Percentiles rank a stretch among this genome's conserved stretches.
Conservation (phyloP, 306 rosid genomes). For the Citrullus colocynthis region DNA sequence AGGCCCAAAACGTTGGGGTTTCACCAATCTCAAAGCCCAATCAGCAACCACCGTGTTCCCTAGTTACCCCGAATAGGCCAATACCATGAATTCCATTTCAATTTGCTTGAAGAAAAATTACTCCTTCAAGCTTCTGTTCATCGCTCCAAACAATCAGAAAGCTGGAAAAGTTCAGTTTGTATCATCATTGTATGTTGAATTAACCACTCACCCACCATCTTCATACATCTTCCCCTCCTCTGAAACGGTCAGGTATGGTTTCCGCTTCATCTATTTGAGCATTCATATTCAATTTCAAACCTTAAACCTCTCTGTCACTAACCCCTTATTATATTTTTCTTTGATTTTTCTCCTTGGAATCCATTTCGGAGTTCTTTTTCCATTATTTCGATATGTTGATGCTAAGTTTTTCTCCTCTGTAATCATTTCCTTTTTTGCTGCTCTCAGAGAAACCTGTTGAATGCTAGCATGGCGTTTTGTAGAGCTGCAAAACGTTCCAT, state of each 20-base stretch:
- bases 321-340: neutral
- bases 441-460: neutral
- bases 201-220: neutral
- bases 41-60: neutral
- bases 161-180: neutral
- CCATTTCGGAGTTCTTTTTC: neutral
- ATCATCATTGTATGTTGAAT: neutral
- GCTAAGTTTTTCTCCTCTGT: neutral
- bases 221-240: neutral
- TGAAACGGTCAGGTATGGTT: neutral
- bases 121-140: neutral
- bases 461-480: slow-evolving; percentile 25
- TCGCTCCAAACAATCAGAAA: neutral
- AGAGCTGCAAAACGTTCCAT: slow-evolving; percentile 25
- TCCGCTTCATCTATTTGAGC: neutral
- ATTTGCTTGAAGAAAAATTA: neutral
- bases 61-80: neutral
- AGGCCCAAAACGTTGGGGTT: neutral
- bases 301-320: neutral
- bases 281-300: neutral
- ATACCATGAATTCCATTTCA: neutral
- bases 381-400: neutral
- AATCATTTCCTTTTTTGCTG: neutral
- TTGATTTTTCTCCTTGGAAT: neutral
- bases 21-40: neutral